These are phyloP conservation scores for Pyrenophora tritici-repentis DNA, from an alignment of 2,329 filamentous ascomycete genomes.

Conservation along the genomic window DNA sequence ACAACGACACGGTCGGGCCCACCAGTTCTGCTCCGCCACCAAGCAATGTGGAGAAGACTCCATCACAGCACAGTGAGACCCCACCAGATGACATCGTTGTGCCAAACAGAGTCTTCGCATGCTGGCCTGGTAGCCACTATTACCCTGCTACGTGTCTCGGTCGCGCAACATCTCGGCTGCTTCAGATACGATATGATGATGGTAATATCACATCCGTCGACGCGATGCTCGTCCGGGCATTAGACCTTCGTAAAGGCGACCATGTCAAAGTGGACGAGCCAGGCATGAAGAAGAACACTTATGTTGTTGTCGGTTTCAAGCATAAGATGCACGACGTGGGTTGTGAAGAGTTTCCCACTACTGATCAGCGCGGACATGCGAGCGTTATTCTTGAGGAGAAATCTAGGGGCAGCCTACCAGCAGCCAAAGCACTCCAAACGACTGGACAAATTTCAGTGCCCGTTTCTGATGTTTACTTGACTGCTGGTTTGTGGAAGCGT, in stretches of 20 bases:
- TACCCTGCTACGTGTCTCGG: conserved; percentile 65
- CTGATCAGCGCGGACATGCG: conserved; percentile 50
- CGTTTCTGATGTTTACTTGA: conserved; percentile 52
- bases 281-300: conserved; percentile 53
- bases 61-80: conserved; percentile 17
- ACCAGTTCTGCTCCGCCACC: conserved; percentile 22
- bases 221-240: conserved; percentile 43
- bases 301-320: conserved; percentile 52
- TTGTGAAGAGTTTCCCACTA: conserved; percentile 40
- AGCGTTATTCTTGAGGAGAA: conserved; percentile 50
- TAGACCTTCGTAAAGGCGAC: conserved; percentile 53
- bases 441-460: conserved; percentile 46
- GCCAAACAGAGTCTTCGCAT: conserved; percentile 62
- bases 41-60: conserved; percentile 6
- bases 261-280: conserved; percentile 53
- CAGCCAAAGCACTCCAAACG: conserved; percentile 14
- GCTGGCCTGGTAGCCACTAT: conserved; percentile 62
- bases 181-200: conserved; percentile 56
- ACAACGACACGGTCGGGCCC: conserved; percentile 25
- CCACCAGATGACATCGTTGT: conserved; percentile 40
- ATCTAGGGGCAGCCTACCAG: conserved; percentile 46
- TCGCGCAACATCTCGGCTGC: conserved; percentile 49
- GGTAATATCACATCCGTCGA: conserved; percentile 51
- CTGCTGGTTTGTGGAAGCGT: conserved; percentile 49
- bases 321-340: conserved; percentile 36